Percentiles rank a stretch among this genome's conserved stretches.
Conservation (phyloP, 1,139 yeast genomes). For the Blastobotrys arbuscula region DNA sequence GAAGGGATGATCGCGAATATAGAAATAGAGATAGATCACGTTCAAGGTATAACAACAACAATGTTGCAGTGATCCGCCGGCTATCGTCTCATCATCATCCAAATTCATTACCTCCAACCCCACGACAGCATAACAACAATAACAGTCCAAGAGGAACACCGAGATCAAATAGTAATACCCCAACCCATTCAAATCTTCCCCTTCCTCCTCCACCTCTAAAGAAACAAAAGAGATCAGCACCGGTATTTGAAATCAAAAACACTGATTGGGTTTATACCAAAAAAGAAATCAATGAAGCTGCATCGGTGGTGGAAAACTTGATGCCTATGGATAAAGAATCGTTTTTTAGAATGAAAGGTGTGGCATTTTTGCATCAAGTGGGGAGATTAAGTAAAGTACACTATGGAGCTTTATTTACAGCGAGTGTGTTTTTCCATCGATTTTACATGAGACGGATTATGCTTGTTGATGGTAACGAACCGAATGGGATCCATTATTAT, state of each 20-base stretch:
- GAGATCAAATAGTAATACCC: background rate
- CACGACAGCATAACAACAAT: background rate
- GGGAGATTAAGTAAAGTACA: constrained; percentile 43
- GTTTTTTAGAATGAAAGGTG: constrained; percentile 43
- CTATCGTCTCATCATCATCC: background rate
- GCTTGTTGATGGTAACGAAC: constrained; percentile 13
- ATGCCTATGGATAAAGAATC: constrained; percentile 31
- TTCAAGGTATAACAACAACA: too few species aligned
- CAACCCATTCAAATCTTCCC: background rate
- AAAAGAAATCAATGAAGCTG: constrained; percentile 9
- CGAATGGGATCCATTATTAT: constrained; percentile 35
- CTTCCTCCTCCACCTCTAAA: constrained; percentile 4
- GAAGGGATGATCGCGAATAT: too few species aligned
- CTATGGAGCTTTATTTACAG: constrained; percentile 44
- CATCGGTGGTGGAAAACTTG: background rate
- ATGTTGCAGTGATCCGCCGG: too few species aligned
- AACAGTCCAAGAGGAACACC: too few species aligned
- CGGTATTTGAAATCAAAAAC: background rate
- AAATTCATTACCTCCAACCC: background rate
- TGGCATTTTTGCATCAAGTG: constrained; percentile 41
- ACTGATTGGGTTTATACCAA: constrained; percentile 14
- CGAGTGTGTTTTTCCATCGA: constrained; percentile 45
- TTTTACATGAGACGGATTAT: constrained; percentile 45
- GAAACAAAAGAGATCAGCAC: background rate
- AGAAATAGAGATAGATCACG: too few species aligned